These are phyloP conservation scores for Spiromastix sp. DNA, from an alignment of 2,329 filamentous ascomycete species.

Conservation along the genomic window DNA sequence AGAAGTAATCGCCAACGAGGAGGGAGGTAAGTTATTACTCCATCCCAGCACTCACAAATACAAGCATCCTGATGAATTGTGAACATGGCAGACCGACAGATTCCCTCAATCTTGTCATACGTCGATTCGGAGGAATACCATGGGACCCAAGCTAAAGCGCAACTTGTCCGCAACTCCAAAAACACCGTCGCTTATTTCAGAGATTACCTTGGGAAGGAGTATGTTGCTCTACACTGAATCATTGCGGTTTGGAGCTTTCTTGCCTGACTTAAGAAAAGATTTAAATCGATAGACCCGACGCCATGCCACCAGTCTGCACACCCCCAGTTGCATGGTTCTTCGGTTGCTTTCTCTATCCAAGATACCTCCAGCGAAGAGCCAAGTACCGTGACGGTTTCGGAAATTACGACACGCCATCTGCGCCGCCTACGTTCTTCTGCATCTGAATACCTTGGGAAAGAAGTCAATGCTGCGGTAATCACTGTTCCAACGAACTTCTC, in stretches of 20 bases:
- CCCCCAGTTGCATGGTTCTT: constrained; percentile 61
- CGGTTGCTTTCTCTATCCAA: constrained; percentile 71
- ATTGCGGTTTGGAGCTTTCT: neutral
- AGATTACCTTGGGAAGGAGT: constrained; percentile 93
- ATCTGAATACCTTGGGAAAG: constrained; percentile 83
- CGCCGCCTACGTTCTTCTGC: constrained; percentile 72
- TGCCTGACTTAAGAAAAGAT: constrained; percentile 34
- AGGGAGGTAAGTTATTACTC: constrained; percentile 58
- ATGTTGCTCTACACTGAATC: constrained; percentile 31
- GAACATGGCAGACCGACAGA: constrained; percentile 97
- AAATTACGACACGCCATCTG: constrained; percentile 76
- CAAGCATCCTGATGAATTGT: neutral
- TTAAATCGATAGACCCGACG: constrained; percentile 93
- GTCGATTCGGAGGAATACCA: constrained; percentile 94
- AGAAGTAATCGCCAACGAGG: constrained; percentile 97
- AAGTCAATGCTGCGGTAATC: constrained; percentile 88
- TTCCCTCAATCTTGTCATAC: constrained; percentile 88
- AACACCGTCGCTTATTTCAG: constrained; percentile 96
- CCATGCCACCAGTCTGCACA: constrained; percentile 91
- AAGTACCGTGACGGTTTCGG: constrained; percentile 65
- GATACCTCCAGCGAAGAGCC: constrained; percentile 58
- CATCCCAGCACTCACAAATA: neutral
- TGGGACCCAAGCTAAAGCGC: constrained; percentile 86
- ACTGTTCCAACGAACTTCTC: constrained; percentile 89
- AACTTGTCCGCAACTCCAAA: constrained; percentile 80